Percentiles rank a stretch among this genome's conserved stretches.
Conservation (phyloP, 1,284 basidiomycete species). For the Sanghuangporus weigelae region DNA sequence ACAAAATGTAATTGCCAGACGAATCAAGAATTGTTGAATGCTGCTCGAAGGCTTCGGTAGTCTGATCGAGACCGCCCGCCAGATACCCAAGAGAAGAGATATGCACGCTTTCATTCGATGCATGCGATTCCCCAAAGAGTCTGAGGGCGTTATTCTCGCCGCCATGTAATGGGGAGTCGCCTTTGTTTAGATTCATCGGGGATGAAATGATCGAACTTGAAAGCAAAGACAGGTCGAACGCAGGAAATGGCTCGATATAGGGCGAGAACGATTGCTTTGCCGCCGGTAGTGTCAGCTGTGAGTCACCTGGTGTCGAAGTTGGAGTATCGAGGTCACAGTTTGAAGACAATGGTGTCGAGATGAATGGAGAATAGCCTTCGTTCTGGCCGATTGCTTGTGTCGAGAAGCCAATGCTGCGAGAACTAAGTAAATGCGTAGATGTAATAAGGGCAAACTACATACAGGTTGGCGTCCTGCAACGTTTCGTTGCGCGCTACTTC, state of each 20-base stretch:
- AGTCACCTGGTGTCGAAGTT: not conserved
- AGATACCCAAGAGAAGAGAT: not conserved
- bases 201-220: not conserved
- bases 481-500: not conserved
- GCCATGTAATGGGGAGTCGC: not conserved
- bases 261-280: not conserved
- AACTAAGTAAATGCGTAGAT: not conserved
- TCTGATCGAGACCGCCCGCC: not conserved
- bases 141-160: not conserved
- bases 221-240: not conserved
- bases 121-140: not conserved
- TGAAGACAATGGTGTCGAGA: not conserved
- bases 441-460: not conserved
- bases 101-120: not conserved
- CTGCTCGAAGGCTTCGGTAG: not conserved
- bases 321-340: not conserved
- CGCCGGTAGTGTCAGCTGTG: not conserved
- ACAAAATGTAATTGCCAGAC: not conserved
- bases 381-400: not conserved
- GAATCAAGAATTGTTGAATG: not conserved
- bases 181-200: not conserved
- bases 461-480: not conserved
- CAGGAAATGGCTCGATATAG: not conserved
- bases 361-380: not conserved
- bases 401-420: not conserved